Percentiles rank a stretch among this genome's conserved stretches.
These are phyloP conservation scores for Neoboletus brunneissimus DNA, from an alignment of 768 basidiomycete genomes.

Conservation along the genomic window DNA sequence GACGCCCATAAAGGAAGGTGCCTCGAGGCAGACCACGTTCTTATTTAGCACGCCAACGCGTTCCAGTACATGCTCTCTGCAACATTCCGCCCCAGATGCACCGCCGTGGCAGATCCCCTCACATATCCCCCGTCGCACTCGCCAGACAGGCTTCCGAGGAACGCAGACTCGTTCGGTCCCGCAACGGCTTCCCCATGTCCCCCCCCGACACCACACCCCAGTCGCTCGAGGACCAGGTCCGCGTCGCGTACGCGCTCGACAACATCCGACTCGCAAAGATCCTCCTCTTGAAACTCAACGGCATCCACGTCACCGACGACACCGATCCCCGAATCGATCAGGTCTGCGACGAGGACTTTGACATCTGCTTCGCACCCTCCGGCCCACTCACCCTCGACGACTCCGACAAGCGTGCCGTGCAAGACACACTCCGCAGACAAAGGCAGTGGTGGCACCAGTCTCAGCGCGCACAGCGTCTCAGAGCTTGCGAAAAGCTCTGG, in stretches of 20 bases:
- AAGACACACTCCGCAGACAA: constrained; percentile 35
- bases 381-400: constrained; percentile 43
- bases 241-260: constrained; percentile 64
- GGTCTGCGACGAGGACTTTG: constrained; percentile 51
- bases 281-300: constrained; percentile 57
- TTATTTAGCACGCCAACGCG: not conserved
- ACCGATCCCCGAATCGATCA: constrained; percentile 62
- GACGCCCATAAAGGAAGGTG: not conserved
- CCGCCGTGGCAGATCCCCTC: constrained; percentile 41
- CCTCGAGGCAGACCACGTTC: not conserved
- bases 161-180: constrained; percentile 18
- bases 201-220: constrained; percentile 12
- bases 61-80: constrained; percentile 20
- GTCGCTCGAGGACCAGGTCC: constrained; percentile 60
- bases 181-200: not conserved
- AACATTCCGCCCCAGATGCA: constrained; percentile 27
- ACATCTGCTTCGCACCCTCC: constrained; percentile 37
- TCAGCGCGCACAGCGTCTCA: constrained; percentile 40
- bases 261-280: constrained; percentile 65
- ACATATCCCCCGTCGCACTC: constrained; percentile 41
- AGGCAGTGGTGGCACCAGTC: constrained; percentile 34
- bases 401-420: constrained; percentile 38
- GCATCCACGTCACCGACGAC: constrained; percentile 57
- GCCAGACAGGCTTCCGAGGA: constrained; percentile 45
- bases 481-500: constrained; percentile 48